Evolutionary conservation across 2,329 filamentous ascomycete genomes (phyloP).

Genomic region (Sodiomyces alkalinus): DNA sequence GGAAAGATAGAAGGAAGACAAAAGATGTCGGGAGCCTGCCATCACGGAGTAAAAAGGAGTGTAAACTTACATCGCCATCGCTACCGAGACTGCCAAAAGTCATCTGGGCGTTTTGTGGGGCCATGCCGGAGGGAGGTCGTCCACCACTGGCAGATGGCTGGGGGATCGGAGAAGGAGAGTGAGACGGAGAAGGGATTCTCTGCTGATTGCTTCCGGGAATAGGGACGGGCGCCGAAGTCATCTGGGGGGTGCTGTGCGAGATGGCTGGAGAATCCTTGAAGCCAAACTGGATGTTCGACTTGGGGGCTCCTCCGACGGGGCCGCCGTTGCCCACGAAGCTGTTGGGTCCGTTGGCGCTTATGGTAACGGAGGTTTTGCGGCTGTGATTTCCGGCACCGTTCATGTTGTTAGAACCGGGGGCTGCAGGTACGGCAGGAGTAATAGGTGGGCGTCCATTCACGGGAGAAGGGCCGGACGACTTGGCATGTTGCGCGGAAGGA

Average conservation of each 20-base stretch:
- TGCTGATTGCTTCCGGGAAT: conserved; percentile 51
- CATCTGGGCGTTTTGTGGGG: conserved; percentile 50
- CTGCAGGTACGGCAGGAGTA: conserved; percentile 51
- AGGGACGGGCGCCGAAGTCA: conserved; percentile 37
- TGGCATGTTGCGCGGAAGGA: conserved; percentile 38
- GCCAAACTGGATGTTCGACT: conserved; percentile 65
- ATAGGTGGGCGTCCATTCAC: conserved; percentile 73
- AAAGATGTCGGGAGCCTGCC: too few species aligned
- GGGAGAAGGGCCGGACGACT: conserved; percentile 54
- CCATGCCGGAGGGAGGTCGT: conserved; percentile 64
- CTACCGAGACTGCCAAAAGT: conserved; percentile 74
- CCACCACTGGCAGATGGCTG: conserved; percentile 73
- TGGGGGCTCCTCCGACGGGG: conserved; percentile 36
- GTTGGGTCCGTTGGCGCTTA: conserved; percentile 67
- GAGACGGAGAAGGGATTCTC: conserved; percentile 66
- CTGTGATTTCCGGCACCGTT: conserved; percentile 67
- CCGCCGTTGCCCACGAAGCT: conserved; percentile 67
- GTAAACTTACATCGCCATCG: conserved; percentile 62
- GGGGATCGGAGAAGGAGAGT: conserved; percentile 86
- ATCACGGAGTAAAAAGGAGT: background rate
- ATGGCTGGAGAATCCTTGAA: conserved; percentile 55
- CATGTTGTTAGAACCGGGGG: conserved; percentile 37
- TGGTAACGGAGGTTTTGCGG: conserved; percentile 82
- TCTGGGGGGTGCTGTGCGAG: conserved; percentile 51
- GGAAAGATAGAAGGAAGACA: too few species aligned